These are phyloP conservation scores for Gynandropsis gynandra DNA, from an alignment of 345 rosid genomes.

Conservation along the genomic window DNA sequence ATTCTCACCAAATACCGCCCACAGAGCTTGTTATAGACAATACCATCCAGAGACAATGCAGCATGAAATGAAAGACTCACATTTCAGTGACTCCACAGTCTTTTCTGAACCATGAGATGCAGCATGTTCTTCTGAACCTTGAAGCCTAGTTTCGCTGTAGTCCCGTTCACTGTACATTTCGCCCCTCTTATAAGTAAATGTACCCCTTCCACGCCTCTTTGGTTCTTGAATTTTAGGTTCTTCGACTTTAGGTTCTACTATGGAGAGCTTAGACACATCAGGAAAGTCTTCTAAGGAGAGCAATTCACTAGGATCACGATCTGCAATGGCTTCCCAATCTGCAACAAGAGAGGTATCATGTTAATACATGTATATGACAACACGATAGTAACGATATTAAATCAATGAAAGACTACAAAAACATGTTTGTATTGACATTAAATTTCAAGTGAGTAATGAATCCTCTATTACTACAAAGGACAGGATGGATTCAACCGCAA, in stretches of 20 bases:
- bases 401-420: too few species aligned
- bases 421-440: too few species aligned
- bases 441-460: too few species aligned
- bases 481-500: too few species aligned
- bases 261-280: conserved; percentile 50
- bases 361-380: neutral
- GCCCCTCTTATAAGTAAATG: conserved; percentile 54
- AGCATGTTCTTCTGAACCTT: conserved; percentile 42
- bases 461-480: too few species aligned
- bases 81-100: conserved; percentile 29
- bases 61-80: conserved; percentile 32
- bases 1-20: too few species aligned
- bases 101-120: conserved; percentile 28
- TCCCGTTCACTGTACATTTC: conserved; percentile 53
- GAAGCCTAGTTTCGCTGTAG: conserved; percentile 20
- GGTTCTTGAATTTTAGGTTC: conserved; percentile 46
- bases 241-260: conserved; percentile 46
- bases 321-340: conserved; percentile 94
- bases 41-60: neutral
- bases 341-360: conserved; percentile 9
- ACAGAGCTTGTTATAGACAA: conserved; percentile 2
- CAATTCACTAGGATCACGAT: conserved; percentile 49
- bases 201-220: conserved; percentile 89
- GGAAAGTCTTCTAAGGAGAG: conserved; percentile 47
- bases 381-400: neutral